phyloP scores from a whole-genome alignment of 2,329 filamentous ascomycete species.

The Helicocarpus griseus region DNA sequence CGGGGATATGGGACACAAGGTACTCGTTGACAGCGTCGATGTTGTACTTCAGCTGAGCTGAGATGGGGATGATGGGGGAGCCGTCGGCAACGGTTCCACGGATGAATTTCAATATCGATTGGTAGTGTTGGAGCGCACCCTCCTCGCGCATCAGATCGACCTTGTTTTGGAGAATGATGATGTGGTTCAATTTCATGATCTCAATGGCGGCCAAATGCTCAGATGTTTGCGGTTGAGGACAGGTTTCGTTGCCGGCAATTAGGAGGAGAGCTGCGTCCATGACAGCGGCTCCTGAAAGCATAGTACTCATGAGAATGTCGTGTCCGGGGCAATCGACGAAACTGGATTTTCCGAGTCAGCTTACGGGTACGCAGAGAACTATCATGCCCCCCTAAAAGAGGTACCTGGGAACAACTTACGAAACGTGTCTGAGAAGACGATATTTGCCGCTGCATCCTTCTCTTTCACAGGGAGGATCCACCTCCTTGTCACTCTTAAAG shows the following conservation, averaged over 20 bases:
- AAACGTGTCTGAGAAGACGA: slow-evolving; percentile 80
- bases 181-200: slow-evolving; percentile 99
- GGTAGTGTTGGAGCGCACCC: slow-evolving; percentile 83
- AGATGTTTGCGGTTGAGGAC: slow-evolving; percentile 95
- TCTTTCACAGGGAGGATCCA: slow-evolving; percentile 90
- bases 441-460: slow-evolving; percentile 85
- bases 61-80: slow-evolving; percentile 90
- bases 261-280: slow-evolving; percentile 97
- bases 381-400: slow-evolving; percentile 7
- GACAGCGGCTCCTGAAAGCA: slow-evolving; percentile 98
- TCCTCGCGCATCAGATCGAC: slow-evolving; percentile 98
- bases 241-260: slow-evolving; percentile 96
- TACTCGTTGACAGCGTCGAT: slow-evolving; percentile 97
- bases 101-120: slow-evolving; percentile 97
- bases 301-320: slow-evolving; percentile 99
- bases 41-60: slow-evolving; percentile 98
- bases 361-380: slow-evolving; percentile 1
- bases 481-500: slow-evolving; percentile 98
- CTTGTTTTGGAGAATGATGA: slow-evolving; percentile 99
- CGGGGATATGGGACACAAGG: slow-evolving; percentile 88
- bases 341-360: slow-evolving; percentile 33
- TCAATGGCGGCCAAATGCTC: slow-evolving; percentile 98
- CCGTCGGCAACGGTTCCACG: slow-evolving; percentile 93
- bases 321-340: slow-evolving; percentile 99
- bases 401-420: slow-evolving; percentile 47